phyloP scores from a whole-genome alignment of 2,329 filamentous ascomycete species.

The Berkeleyomyces rouxiae region DNA sequence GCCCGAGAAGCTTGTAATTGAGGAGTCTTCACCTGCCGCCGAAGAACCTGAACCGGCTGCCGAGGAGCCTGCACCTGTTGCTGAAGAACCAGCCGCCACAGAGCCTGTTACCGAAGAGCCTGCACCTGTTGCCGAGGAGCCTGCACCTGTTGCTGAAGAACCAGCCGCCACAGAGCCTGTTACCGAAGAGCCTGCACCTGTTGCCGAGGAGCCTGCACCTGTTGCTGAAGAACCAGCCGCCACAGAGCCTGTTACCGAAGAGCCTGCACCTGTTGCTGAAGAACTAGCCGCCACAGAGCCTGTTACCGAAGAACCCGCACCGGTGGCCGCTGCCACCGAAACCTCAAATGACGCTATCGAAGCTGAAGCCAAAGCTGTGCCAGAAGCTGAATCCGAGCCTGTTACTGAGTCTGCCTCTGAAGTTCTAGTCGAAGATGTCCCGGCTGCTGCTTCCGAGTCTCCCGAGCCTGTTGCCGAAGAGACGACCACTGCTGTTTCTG shows the following conservation, averaged over 20 bases:
- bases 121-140: background rate
- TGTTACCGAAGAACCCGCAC: background rate
- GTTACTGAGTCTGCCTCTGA: background rate
- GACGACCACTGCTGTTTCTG: background rate
- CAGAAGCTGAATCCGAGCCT: background rate
- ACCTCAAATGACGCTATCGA: background rate
- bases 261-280: background rate
- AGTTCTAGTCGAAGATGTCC: background rate
- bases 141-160: conserved; percentile 5
- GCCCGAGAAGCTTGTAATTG: background rate
- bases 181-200: background rate
- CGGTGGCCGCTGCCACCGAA: background rate
- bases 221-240: conserved; percentile 2
- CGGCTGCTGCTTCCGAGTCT: background rate
- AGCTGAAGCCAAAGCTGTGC: background rate
- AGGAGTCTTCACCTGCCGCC: background rate
- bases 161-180: background rate
- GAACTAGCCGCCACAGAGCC: background rate
- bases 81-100: conserved; percentile 4
- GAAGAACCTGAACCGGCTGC: background rate
- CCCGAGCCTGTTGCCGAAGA: conserved; percentile 1
- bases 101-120: background rate
- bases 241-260: conserved; percentile 2
- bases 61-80: background rate
- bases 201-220: background rate